Evolutionary conservation across 164 flowering plant species (phyloP).

Genomic region (Liriodendron chinense): DNA sequence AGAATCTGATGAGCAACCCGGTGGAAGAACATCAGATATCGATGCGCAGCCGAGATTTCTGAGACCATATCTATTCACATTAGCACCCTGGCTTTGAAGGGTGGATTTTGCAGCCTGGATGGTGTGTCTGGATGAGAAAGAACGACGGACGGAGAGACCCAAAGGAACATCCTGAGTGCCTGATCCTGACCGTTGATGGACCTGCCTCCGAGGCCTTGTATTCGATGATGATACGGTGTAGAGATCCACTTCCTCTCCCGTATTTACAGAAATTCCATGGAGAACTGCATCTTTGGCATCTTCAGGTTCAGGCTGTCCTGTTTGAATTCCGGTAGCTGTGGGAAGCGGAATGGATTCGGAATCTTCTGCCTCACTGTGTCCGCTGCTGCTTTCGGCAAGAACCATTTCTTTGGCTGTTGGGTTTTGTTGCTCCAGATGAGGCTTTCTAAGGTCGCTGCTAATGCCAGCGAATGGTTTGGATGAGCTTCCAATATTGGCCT

Average conservation of each 20-base stretch:
- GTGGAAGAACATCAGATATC: slow-evolving; percentile 48
- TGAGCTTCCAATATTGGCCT: slow-evolving; percentile 54
- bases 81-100: slow-evolving; percentile 18
- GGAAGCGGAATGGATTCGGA: slow-evolving; percentile 15
- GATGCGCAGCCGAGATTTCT: slow-evolving; percentile 56
- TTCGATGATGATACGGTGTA: slow-evolving; percentile 28
- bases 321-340: slow-evolving; percentile 26
- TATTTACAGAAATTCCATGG: slow-evolving; percentile 10
- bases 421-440: slow-evolving; percentile 25
- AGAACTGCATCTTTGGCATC: slow-evolving; percentile 23
- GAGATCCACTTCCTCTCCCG: slow-evolving; percentile 31
- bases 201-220: slow-evolving; percentile 29
- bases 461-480: slow-evolving; percentile 38
- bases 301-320: slow-evolving; percentile 19
- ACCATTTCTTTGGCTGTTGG: slow-evolving; percentile 34
- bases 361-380: slow-evolving; percentile 30
- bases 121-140: slow-evolving; percentile 34
- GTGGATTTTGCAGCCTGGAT: slow-evolving; percentile 17
- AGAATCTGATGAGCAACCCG: slow-evolving; percentile 48
- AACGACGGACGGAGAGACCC: slow-evolving; percentile 22
- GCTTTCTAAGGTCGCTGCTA: slow-evolving; percentile 25
- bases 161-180: slow-evolving; percentile 23
- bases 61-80: slow-evolving; percentile 39
- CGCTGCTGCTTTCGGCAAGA: slow-evolving; percentile 43
- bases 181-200: slow-evolving; percentile 26